These are phyloP conservation scores for Aspergillus felis DNA, from an alignment of 2,329 filamentous ascomycete species.

Conservation along the genomic window DNA sequence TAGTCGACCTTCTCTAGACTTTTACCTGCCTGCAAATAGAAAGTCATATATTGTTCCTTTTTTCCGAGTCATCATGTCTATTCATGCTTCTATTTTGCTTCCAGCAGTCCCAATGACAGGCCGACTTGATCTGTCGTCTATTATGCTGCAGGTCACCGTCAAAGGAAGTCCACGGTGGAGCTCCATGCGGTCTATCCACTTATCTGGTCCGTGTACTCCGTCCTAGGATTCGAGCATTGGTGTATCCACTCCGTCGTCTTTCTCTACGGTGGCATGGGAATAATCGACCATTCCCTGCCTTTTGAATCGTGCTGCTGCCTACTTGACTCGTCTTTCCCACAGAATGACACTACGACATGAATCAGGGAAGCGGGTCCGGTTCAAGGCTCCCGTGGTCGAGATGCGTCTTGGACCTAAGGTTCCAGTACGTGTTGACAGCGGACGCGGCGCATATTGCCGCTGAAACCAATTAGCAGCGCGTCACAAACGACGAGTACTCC, in stretches of 20 bases:
- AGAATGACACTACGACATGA: neutral
- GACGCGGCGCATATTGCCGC: constrained; percentile 15
- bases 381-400: constrained; percentile 1
- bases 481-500: neutral
- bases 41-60: too few relatives aligned
- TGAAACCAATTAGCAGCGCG: constrained; percentile 1
- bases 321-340: neutral
- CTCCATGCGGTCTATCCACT: neutral
- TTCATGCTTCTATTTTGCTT: too few relatives aligned
- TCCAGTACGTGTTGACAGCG: constrained; percentile 3
- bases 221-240: too few relatives aligned
- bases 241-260: too few relatives aligned
- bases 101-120: too few relatives aligned
- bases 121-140: neutral
- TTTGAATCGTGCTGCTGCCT: too few relatives aligned
- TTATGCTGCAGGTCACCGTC: neutral
- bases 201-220: neutral
- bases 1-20: neutral
- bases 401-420: neutral
- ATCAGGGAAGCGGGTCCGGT: neutral
- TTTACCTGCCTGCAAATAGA: too few relatives aligned
- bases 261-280: too few relatives aligned
- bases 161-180: neutral
- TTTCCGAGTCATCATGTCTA: too few relatives aligned
- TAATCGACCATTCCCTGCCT: too few relatives aligned